phyloP scores from a whole-genome alignment of 2,329 filamentous ascomycete species.

The Colletotrichum sp. region DNA sequence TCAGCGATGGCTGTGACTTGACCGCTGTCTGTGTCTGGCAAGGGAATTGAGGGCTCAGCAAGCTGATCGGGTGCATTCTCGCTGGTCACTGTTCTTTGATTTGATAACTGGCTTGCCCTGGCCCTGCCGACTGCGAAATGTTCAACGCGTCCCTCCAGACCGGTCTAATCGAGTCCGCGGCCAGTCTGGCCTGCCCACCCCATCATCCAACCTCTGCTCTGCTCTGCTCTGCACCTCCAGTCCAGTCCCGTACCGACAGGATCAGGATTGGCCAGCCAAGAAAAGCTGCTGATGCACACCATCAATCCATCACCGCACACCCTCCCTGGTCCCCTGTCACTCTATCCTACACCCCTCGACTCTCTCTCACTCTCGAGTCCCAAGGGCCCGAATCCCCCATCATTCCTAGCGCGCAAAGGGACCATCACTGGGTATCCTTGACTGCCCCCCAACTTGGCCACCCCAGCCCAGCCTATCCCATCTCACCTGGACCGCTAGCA shows the following conservation, averaged over 20 bases:
- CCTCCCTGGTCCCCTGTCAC: not conserved
- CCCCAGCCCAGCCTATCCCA: conserved; percentile 12
- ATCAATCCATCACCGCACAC: conserved; percentile 4
- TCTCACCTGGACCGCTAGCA: not conserved
- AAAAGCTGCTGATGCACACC: conserved; percentile 19
- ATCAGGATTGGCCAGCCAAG: conserved; percentile 16
- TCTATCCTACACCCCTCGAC: conserved; percentile 1
- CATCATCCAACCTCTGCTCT: not conserved
- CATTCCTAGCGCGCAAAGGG: conserved; percentile 11
- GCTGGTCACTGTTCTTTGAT: not conserved
- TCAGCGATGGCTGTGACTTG: not conserved
- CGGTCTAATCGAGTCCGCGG: not conserved
- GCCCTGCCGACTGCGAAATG: not conserved
- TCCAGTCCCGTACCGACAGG: not conserved
- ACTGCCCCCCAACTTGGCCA: conserved; percentile 15
- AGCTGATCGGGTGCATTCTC: not conserved
- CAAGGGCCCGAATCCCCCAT: conserved; percentile 10
- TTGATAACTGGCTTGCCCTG: not conserved
- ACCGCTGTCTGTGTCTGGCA: not conserved
- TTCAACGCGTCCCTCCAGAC: not conserved
- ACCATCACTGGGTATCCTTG: conserved; percentile 15
- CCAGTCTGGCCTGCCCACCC: not conserved
- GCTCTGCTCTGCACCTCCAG: not conserved
- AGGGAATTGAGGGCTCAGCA: not conserved
- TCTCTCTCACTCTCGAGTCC: not conserved